Evolutionary conservation across 345 rosid genomes (phyloP), one percentile per base, ranked within the genome.

Genomic region (Syzygium jambos): DNA sequence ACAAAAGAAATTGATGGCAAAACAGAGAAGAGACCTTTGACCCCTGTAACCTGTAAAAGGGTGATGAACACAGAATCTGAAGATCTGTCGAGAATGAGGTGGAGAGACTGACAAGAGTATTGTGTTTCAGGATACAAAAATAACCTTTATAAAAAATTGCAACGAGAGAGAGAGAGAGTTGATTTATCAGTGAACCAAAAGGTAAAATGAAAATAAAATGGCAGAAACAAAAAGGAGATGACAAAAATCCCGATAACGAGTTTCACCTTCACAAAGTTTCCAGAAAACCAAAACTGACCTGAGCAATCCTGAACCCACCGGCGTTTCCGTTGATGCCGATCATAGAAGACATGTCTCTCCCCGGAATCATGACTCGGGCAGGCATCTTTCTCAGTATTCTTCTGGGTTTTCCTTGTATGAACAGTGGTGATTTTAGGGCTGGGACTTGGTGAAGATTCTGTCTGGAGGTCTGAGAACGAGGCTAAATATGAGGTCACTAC

Each of bases 331-430:
- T 90, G 57, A 89, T 85, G 49, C 91, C 91, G 51, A 91, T 90
- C 93, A 93, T 53, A 10, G 94, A 88, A 13, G 95, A 89, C 94
- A 93, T 85, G 87, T 92, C 91, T 92, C 94, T 93, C 4, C 92
- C 92, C 87, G 94, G 95, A 91, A 93, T 91, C 95, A 93, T 90
- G 54, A 90, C 88, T 59, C 95, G 95, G 88, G 94, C 94, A 51
- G 93, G 92, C 95, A 95, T 85, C 21, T 27, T 51, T 54, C 49
- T 34, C 43, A 19, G 80, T 38, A 41, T 19, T 73, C 80, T 38
- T 41, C 22, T 73, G 27, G 80, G 80, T 38, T 73, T 73, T 73
- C 80, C 25, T 73, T 22, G 49, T 73, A 73, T 5, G 80, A 38
- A 73, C 80, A 34, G 49, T 73, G 27, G 49, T 73, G 80, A 38